Percentiles rank a stretch among this genome's conserved stretches.
These are phyloP conservation scores for Dalbergia cultrata DNA, from an alignment of 306 rosid genomes.

Conservation along the genomic window DNA sequence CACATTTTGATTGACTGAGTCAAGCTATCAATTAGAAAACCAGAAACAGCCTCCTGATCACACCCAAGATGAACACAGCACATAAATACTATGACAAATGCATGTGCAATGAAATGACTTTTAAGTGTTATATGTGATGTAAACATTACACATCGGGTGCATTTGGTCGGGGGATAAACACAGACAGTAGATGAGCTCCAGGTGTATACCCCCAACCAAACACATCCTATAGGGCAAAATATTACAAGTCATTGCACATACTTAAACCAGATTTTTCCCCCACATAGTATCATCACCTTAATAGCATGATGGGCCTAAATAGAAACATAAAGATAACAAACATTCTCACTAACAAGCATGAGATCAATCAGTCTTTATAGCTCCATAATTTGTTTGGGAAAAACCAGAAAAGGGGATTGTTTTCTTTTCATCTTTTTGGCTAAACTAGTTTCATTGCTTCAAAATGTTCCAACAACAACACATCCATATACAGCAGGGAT, in stretches of 20 bases:
- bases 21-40: slow-evolving; percentile 25
- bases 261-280: background rate
- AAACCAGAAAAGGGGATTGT: slow-evolving; percentile 13
- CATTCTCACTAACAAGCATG: slow-evolving; percentile 3
- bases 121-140: background rate
- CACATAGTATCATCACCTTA: background rate
- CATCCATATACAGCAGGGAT: slow-evolving; percentile 39
- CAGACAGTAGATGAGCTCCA: too few relatives aligned
- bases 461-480: slow-evolving; percentile 29
- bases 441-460: slow-evolving; percentile 23
- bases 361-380: slow-evolving; percentile 18
- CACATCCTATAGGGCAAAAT: background rate
- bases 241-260: slow-evolving; percentile 10
- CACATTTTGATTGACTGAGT: slow-evolving; percentile 23
- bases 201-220: too few relatives aligned
- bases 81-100: slow-evolving; percentile 6
- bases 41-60: slow-evolving; percentile 31
- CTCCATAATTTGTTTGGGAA: background rate
- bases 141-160: background rate
- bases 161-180: too few relatives aligned
- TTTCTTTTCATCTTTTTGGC: slow-evolving; percentile 21
- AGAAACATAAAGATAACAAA: slow-evolving; percentile 21
- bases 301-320: background rate
- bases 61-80: slow-evolving; percentile 13
- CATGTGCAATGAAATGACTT: background rate